Percentiles rank a stretch among this genome's conserved stretches.
Conservation (phyloP, 2,329 filamentous ascomycete genomes). For the Aspergillus clavatus region DNA sequence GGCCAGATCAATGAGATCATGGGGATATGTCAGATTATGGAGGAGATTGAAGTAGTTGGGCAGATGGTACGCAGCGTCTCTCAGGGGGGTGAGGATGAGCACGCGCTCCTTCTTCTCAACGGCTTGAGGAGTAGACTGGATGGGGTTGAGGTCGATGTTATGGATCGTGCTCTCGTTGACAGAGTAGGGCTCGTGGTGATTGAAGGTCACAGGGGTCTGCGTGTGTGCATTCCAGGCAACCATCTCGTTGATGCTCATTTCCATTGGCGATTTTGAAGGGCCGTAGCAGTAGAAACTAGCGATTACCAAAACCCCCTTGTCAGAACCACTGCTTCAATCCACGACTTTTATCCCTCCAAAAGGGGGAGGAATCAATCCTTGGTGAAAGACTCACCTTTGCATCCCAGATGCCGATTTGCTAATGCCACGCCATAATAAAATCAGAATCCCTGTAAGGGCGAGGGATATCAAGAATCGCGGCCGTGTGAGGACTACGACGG, state of each 20-base stretch:
- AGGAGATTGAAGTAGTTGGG: slow-evolving; percentile 91
- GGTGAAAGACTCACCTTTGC: slow-evolving; percentile 68
- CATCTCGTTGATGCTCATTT: slow-evolving; percentile 89
- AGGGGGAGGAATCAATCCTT: background rate
- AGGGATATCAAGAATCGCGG: slow-evolving; percentile 73
- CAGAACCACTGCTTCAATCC: slow-evolving; percentile 11
- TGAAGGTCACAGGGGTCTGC: slow-evolving; percentile 91
- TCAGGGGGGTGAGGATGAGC: slow-evolving; percentile 86
- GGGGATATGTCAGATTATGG: slow-evolving; percentile 84
- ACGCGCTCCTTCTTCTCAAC: slow-evolving; percentile 77
- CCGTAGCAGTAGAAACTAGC: slow-evolving; percentile 95
- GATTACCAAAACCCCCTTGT: slow-evolving; percentile 4
- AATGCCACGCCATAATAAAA: slow-evolving; percentile 86
- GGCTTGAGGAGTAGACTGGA: slow-evolving; percentile 76
- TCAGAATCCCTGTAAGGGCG: slow-evolving; percentile 62
- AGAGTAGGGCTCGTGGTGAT: slow-evolving; percentile 83
- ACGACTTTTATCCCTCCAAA: background rate
- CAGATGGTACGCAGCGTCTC: slow-evolving; percentile 78
- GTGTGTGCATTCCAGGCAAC: slow-evolving; percentile 83
- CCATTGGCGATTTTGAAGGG: slow-evolving; percentile 88
- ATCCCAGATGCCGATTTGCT: slow-evolving; percentile 76
- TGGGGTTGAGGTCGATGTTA: slow-evolving; percentile 76
- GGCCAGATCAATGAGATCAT: slow-evolving; percentile 88
- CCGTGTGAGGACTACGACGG: slow-evolving; percentile 65
- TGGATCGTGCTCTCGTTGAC: slow-evolving; percentile 77